A percentile compares a stretch with the other conserved stretches of the same genome.
Evolutionary conservation across 1,284 basidiomycete genomes (phyloP).

Genomic region (Mycena sp.): DNA sequence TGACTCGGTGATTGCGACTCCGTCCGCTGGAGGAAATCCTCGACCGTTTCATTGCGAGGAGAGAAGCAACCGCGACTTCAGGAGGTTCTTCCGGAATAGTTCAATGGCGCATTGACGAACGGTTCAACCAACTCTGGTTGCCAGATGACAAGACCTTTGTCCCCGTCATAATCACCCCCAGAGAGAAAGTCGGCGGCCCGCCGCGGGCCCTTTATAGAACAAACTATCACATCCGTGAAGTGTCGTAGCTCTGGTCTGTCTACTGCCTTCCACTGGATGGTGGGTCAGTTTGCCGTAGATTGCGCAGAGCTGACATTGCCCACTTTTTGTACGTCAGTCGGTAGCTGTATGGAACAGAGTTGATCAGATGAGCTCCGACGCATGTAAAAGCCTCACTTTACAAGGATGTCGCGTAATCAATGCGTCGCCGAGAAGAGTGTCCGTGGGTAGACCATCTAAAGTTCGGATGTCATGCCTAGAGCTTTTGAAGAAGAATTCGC

Average conservation of each 20-base stretch:
- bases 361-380: no score
- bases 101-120: constrained; percentile 59
- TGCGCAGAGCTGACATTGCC: constrained; percentile 5
- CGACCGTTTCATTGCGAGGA: constrained; percentile 55
- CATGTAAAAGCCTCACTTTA: constrained; percentile 32
- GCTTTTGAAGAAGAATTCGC: constrained; percentile 57
- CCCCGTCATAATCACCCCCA: constrained; percentile 65
- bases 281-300: not conserved
- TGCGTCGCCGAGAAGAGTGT: constrained; percentile 55
- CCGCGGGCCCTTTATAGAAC: constrained; percentile 55
- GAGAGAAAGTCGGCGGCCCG: constrained; percentile 58
- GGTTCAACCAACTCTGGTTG: constrained; percentile 54
- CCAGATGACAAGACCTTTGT: constrained; percentile 46
- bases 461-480: constrained; percentile 47
- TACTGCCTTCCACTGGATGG: constrained; percentile 54
- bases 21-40: constrained; percentile 46
- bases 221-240: constrained; percentile 57
- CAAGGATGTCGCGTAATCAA: constrained; percentile 62
- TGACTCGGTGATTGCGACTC: constrained; percentile 27
- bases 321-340: constrained; percentile 64
- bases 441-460: constrained; percentile 50
- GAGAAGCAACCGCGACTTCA: constrained; percentile 52
- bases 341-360: constrained; percentile 43
- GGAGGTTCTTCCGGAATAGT: constrained; percentile 57
- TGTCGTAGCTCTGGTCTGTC: constrained; percentile 52